These are phyloP conservation scores for Infundibulicybe gibba DNA, from an alignment of 768 basidiomycete species.

Conservation along the genomic window DNA sequence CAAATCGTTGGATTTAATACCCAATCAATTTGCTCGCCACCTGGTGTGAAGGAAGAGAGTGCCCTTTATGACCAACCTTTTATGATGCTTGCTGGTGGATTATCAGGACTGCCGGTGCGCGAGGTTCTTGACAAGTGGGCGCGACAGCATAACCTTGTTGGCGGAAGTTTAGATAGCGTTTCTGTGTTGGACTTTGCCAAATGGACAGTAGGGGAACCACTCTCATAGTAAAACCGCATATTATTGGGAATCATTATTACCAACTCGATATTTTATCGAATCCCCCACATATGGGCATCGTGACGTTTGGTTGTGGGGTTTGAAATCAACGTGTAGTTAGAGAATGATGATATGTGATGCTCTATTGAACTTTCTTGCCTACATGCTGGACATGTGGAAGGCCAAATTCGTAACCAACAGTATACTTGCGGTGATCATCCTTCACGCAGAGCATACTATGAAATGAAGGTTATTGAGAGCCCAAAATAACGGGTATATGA, in stretches of 20 bases:
- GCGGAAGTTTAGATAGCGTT: constrained; percentile 30
- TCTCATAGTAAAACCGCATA: constrained; percentile 1
- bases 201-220: constrained; percentile 59
- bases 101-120: constrained; percentile 34
- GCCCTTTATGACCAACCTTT: constrained; percentile 73
- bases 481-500: constrained; percentile 1
- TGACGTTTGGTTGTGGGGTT: too few relatives aligned
- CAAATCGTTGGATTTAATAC: constrained; percentile 87
- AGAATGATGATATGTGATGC: not conserved
- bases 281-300: too few relatives aligned
- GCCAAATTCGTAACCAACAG: constrained; percentile 34
- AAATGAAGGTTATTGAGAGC: constrained; percentile 3
- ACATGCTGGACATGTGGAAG: constrained; percentile 44
- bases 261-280: too few relatives aligned
- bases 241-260: not conserved
- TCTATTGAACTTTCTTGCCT: constrained; percentile 17
- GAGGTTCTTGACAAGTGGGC: constrained; percentile 56
- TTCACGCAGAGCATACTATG: constrained; percentile 57
- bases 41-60: constrained; percentile 35
- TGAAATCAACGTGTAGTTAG: not conserved
- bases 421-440: constrained; percentile 50
- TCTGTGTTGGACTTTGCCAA: constrained; percentile 54
- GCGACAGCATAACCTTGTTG: constrained; percentile 37
- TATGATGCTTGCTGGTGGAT: constrained; percentile 65
- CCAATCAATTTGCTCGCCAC: constrained; percentile 33